Evolutionary conservation across 495 filamentous ascomycete genomes (phyloP), one percentile per base, ranked within the genome.

Genomic region (Peziza echinospora): DNA sequence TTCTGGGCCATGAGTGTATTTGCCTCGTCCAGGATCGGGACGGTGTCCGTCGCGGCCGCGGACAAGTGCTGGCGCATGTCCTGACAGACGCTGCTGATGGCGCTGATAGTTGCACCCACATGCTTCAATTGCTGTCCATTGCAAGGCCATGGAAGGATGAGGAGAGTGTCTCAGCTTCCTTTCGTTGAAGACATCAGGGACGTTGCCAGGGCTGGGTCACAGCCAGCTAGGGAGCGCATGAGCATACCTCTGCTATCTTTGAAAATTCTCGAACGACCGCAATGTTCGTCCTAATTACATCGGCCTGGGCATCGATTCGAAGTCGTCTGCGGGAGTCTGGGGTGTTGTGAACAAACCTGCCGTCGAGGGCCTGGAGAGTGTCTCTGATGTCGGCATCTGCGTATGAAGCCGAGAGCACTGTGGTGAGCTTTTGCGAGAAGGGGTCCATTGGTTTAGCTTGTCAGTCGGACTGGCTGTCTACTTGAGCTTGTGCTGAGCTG

Each of bases 211-310:
- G 22, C 17, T 23, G 25, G 13, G 24, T 37, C 39, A 24, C 16
- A 24, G 21, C 21, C 39, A 44, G 13, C 16, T 10, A 16, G 24
- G 11, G 40, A 3, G 13, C 13, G 30, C 30, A 37, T 13, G 19
- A 17, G 19, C 30, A 62, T 60, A 92, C 84, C 75, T 91, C 82
- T 39, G 86, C 84, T 34, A 99, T 84, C 51, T 77, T 72, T 22
- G 84, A 81, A 65, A 96, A 96, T 57, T 93, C 87, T 45, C 71
- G 65, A 43, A 99, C 76, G 47, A 99, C 82, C 47, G 84, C 78
- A 25, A 78, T 85, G 76, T 96, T 94, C 63, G 83, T 82, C 49
- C 87, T 75, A 41, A 94, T 83, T 25, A 94, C 80, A 60, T 96
- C 85, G 54, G 82, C 85, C 61, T 96, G 85, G 2, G 91, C 70